Percentiles rank a stretch among this genome's conserved stretches.
Evolutionary conservation across 2,329 filamentous ascomycete genomes (phyloP).

Genomic region (Arthroderma uncinatum): DNA sequence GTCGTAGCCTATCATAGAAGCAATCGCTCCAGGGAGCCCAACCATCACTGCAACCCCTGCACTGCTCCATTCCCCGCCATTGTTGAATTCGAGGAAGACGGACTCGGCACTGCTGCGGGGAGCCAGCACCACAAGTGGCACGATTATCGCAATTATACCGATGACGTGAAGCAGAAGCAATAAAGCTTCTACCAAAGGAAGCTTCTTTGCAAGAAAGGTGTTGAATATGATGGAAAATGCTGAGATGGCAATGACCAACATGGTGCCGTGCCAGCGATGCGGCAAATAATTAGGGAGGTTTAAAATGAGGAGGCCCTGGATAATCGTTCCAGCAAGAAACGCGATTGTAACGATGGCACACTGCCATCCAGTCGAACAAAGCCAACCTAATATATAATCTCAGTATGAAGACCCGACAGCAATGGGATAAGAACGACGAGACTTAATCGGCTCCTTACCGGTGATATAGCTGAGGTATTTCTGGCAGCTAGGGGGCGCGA

Average conservation of each 20-base stretch:
- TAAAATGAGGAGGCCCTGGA: conserved; percentile 37
- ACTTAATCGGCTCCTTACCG: conserved; percentile 17
- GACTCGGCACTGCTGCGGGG: conserved; percentile 28
- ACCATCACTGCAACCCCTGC: conserved; percentile 30
- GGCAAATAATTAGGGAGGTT: conserved; percentile 33
- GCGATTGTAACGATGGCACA: conserved; percentile 35
- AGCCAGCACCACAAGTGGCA: conserved; percentile 33
- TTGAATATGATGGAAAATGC: conserved; percentile 34
- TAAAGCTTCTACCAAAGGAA: conserved; percentile 31
- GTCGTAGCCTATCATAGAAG: conserved; percentile 34
- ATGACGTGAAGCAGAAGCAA: conserved; percentile 35
- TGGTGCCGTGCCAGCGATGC: conserved; percentile 36
- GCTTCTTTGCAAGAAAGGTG: conserved; percentile 30
- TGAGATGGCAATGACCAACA: conserved; percentile 33
- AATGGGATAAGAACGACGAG: background rate
- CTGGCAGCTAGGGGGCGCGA: conserved; percentile 33
- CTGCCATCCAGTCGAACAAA: conserved; percentile 37
- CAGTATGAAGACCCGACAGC: background rate
- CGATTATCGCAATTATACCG: conserved; percentile 35
- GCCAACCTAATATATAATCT: conserved; percentile 26
- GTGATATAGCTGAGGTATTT: conserved; percentile 38
- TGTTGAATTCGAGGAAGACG: conserved; percentile 34
- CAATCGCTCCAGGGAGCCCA: conserved; percentile 31
- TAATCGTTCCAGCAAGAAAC: conserved; percentile 36
- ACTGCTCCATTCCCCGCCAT: conserved; percentile 32